Evolutionary conservation across 345 rosid species (phyloP).

Genomic region (Erysimum cheiranthoides): DNA sequence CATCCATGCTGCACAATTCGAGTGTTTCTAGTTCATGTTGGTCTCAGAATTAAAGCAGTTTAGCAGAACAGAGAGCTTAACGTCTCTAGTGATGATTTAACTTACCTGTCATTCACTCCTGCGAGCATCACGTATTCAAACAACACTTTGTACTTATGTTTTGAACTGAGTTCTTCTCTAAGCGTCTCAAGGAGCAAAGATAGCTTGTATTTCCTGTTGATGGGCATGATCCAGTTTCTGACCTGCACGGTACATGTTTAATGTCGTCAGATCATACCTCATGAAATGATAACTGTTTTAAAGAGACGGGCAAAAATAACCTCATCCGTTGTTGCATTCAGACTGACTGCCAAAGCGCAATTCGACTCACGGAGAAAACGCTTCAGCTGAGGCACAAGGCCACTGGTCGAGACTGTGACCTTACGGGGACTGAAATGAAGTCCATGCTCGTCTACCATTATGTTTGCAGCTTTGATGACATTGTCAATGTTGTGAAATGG

Average conservation of each 20-base stretch:
- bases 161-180: conserved; percentile 66
- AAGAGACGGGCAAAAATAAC: conserved; percentile 46
- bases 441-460: conserved; percentile 87
- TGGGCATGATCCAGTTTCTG: conserved; percentile 96
- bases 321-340: conserved; percentile 97
- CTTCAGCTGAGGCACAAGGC: conserved; percentile 92
- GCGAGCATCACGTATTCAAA: conserved; percentile 95
- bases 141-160: conserved; percentile 76
- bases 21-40: conserved; percentile 3
- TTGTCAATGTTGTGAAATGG: conserved; percentile 86
- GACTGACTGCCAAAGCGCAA: conserved; percentile 93
- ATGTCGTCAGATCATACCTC: not conserved
- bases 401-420: conserved; percentile 95
- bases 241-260: conserved; percentile 56
- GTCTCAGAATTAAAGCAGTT: conserved; percentile 16
- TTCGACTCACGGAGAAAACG: conserved; percentile 77
- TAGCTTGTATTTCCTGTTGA: conserved; percentile 79
- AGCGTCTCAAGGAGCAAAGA: conserved; percentile 83
- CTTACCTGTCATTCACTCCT: conserved; percentile 88
- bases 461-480: conserved; percentile 81
- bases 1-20: conserved; percentile 67
- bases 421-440: conserved; percentile 95
- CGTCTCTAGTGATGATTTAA: not conserved
- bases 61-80: not conserved
- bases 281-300: not conserved